Base-by-base conservation (phyloP, 1,284 basidiomycete genomes). In the Trichosporon ovoides region DNA sequence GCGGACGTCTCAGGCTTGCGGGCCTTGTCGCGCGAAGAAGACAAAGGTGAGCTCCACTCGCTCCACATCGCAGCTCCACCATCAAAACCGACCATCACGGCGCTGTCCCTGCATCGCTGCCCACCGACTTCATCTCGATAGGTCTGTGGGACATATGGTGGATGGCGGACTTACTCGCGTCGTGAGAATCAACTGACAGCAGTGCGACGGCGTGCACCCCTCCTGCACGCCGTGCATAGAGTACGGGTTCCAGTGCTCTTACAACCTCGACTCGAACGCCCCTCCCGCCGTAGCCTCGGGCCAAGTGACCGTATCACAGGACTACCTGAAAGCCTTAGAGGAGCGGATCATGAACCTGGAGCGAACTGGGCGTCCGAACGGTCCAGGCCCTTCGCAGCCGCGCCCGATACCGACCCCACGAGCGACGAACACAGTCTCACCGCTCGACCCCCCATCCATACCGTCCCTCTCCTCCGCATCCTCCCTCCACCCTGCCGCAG, bases 161-260 rank as follows among this genome's bases (percentile, higher is more conserved):
- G n/a, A n/a, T n/a, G n/a, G n/a, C n/a, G n/a, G n/a, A n/a, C n/a
- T n/a, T n/a, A n/a, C n/a, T n/a, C n/a, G n/a, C n/a, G n/a, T n/a
- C n/a, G n/a, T n/a, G n/a, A n/a, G n/a, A n/a, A n/a, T n/a, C n/a
- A 7, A 13, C 56, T 57, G 28, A 57, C 35, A 1, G 10, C 38
- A 63, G 62, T 64, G 62, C 28, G 62, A 64, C 33, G 62, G 62
- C n/a, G 22, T 61, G 7, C 56, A 59, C 12, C 62, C 62, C 1
- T 19, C 43, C 3, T 64, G 62, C 49, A 64, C 60, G 7, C 59
- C 62, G 6, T 64, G 62, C 40, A 54, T 35, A 5, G 19, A 52
- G 3, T 50, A 59, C 3, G 62, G 62, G 2, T 57, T 59, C n/a
- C 43, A 37, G 10, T 64, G 62, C 53, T 50, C 54, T 3, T 64